phyloP scores from a whole-genome alignment of 2,329 filamentous ascomycete genomes.

The Talaromyces sp. region DNA sequence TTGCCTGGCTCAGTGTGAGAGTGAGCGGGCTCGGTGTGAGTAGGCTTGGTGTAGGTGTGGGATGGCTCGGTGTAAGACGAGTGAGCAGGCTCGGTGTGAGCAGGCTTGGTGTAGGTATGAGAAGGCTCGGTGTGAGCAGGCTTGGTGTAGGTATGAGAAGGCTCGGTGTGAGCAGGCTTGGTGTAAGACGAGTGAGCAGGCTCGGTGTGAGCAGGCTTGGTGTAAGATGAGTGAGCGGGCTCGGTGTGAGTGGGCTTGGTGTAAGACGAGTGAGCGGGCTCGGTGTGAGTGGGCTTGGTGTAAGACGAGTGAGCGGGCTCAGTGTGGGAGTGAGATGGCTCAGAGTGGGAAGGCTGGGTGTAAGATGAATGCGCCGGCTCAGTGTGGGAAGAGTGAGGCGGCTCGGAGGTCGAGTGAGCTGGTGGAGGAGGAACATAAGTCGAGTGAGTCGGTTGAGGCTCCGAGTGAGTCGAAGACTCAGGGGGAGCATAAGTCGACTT shows the following conservation, averaged over 20 bases:
- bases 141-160: background rate
- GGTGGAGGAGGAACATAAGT: conserved; percentile 7
- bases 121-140: background rate
- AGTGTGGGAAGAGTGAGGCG: conserved; percentile 1
- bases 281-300: conserved; percentile 3
- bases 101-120: conserved; percentile 3
- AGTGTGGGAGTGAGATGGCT: background rate
- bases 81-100: background rate
- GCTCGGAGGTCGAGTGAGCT: conserved; percentile 14
- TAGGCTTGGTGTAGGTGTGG: background rate
- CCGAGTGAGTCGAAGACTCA: conserved; percentile 6
- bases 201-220: background rate
- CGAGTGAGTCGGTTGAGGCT: background rate
- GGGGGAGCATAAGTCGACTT: conserved; percentile 14
- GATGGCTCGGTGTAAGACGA: conserved; percentile 2
- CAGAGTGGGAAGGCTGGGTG: conserved; percentile 5
- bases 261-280: background rate
- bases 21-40: conserved; percentile 14
- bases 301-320: background rate
- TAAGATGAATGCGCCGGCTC: background rate
- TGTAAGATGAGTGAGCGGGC: conserved; percentile 5
- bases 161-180: background rate
- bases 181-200: background rate
- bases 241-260: background rate
- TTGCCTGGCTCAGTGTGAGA: background rate